Percentiles rank a stretch among this genome's conserved stretches.
Evolutionary conservation across 2,329 filamentous ascomycete genomes (phyloP).

Genomic region (Penicillium sp.): DNA sequence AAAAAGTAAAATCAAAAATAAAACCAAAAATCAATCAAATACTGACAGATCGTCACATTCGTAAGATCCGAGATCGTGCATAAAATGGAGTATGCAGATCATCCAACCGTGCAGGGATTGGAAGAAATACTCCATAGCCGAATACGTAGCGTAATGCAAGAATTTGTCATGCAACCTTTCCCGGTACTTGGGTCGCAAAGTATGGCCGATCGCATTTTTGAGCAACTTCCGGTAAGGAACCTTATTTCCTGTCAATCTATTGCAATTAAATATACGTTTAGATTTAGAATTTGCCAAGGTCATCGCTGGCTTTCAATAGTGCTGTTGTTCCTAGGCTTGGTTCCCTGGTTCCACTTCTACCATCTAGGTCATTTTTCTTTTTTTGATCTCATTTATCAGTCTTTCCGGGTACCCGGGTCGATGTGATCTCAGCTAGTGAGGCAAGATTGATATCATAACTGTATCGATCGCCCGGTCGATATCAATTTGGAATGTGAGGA

Average conservation of each 20-base stretch:
- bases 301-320: constrained; percentile 1
- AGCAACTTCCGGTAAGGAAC: constrained; percentile 2
- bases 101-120: constrained; percentile 23
- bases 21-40: not conserved
- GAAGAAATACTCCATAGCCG: constrained; percentile 11
- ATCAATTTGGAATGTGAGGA: constrained; percentile 15
- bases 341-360: not conserved
- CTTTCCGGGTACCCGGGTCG: not conserved
- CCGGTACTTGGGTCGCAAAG: constrained; percentile 11
- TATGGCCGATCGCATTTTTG: constrained; percentile 11
- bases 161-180: constrained; percentile 22
- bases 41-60: constrained; percentile 16
- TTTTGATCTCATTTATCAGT: not conserved
- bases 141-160: constrained; percentile 12
- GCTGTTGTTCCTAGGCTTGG: not conserved
- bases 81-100: constrained; percentile 24
- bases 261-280: not conserved
- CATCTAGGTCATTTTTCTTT: not conserved
- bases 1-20: no score
- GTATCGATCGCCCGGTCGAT: constrained; percentile 6
- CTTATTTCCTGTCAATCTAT: constrained; percentile 5
- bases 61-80: constrained; percentile 25
- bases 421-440: constrained; percentile 1
- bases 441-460: constrained; percentile 8
- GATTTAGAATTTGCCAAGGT: not conserved